Percentiles rank a stretch among this genome's conserved stretches.
Evolutionary conservation across 768 basidiomycete genomes (phyloP).

Genomic region (Cubamyces lactineus): DNA sequence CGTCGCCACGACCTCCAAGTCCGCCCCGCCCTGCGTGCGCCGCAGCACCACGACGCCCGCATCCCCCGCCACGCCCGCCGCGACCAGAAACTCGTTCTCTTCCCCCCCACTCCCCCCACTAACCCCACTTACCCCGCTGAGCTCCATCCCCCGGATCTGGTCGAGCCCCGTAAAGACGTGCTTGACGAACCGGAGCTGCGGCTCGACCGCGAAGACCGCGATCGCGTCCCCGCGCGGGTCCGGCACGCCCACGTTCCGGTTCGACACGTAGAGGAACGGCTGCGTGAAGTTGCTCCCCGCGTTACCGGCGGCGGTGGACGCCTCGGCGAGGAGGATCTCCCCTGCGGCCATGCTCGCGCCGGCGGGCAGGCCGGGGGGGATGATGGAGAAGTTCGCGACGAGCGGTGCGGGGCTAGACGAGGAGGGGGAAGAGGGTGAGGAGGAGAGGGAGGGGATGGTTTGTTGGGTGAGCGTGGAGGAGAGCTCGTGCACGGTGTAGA

Average conservation of each 20-base stretch:
- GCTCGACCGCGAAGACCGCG: constrained; percentile 57
- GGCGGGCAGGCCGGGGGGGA: constrained; percentile 46
- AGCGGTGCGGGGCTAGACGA: constrained; percentile 48
- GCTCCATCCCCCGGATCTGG: constrained; percentile 68
- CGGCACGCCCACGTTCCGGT: constrained; percentile 56
- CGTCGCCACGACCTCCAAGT: constrained; percentile 55
- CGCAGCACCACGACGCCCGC: constrained; percentile 59
- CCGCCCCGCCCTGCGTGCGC: constrained; percentile 56
- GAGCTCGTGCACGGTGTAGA: constrained; percentile 60
- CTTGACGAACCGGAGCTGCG: constrained; percentile 46
- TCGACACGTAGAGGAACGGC: constrained; percentile 69
- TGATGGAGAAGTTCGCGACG: constrained; percentile 52
- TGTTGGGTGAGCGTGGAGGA: constrained; percentile 62
- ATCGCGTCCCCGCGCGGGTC: constrained; percentile 65
- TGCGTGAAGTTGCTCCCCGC: constrained; percentile 47
- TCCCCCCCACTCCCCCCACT: no score
- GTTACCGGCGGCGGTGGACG: constrained; percentile 29
- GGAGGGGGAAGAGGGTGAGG: constrained; percentile 49
- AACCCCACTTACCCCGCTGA: constrained; percentile 48
- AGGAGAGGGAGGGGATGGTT: constrained; percentile 52
- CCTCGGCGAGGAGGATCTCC: constrained; percentile 63
- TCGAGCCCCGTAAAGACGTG: constrained; percentile 67
- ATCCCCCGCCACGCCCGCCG: constrained; percentile 55
- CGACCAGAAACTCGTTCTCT: constrained; percentile 56
- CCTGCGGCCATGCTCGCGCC: constrained; percentile 51